Evolutionary conservation across 1,139 yeast genomes (phyloP).

Genomic region (Suhomyces ambrosiae): DNA sequence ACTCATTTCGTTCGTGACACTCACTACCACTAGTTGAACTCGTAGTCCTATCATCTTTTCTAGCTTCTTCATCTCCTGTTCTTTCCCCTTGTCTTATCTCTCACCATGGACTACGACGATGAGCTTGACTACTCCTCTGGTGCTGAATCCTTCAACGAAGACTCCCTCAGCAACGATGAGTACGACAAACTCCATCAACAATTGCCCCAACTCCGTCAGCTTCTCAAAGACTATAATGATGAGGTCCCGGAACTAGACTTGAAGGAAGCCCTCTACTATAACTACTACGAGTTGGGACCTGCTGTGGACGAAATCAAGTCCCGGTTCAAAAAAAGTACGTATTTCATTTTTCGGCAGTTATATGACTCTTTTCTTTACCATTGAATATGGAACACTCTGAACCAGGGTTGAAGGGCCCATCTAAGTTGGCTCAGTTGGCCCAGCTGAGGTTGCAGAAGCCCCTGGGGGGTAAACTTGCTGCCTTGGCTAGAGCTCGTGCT

Average conservation of each 20-base stretch:
- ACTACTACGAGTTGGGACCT: slow-evolving; percentile 59
- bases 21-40: background rate
- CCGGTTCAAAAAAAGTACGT: slow-evolving; percentile 48
- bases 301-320: slow-evolving; percentile 55
- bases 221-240: slow-evolving; percentile 40
- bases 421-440: slow-evolving; percentile 20
- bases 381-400: too few species aligned
- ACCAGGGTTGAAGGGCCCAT: slow-evolving; percentile 14
- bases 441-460: slow-evolving; percentile 12
- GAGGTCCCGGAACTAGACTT: slow-evolving; percentile 54
- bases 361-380: slow-evolving; percentile 8
- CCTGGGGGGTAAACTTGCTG: slow-evolving; percentile 34
- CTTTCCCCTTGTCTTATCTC: background rate
- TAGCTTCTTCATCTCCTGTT: background rate
- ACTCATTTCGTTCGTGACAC: background rate
- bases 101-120: slow-evolving; percentile 25
- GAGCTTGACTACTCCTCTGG: slow-evolving; percentile 50
- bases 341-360: slow-evolving; percentile 16
- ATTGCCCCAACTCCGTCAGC: slow-evolving; percentile 43
- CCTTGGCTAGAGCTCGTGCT: slow-evolving; percentile 49
- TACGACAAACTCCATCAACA: slow-evolving; percentile 47
- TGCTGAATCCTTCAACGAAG: slow-evolving; percentile 44
- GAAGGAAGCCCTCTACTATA: slow-evolving; percentile 61
- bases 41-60: background rate
- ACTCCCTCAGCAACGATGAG: slow-evolving; percentile 49